A percentile compares a stretch with the other conserved stretches of the same genome.
Conservation (phyloP, 352 stramenopile species). For the Globisporangium uncinulatum region DNA sequence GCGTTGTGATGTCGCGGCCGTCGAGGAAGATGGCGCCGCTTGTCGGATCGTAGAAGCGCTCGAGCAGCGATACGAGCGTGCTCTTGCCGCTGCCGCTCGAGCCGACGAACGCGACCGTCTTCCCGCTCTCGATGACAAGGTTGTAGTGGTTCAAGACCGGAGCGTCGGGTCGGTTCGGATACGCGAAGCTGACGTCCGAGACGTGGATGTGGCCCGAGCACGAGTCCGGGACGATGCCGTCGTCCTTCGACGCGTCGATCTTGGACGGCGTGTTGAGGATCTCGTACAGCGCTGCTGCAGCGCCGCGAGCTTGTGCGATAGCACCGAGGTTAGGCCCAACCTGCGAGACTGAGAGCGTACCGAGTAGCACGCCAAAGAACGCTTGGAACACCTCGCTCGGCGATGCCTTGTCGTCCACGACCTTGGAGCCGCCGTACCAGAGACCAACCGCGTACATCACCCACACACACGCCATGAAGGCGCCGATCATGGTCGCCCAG, state of each 20-base stretch:
- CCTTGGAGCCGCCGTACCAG: slow-evolving; percentile 48
- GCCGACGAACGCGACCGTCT: slow-evolving; percentile 5
- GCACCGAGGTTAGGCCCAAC: slow-evolving; percentile 49
- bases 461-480: slow-evolving; percentile 32
- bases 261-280: slow-evolving; percentile 44
- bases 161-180: not conserved
- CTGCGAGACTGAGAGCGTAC: slow-evolving; percentile 33
- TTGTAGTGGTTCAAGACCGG: slow-evolving; percentile 1
- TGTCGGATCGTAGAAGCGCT: slow-evolving; percentile 9
- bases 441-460: slow-evolving; percentile 42
- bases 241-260: slow-evolving; percentile 36
- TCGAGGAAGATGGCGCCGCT: slow-evolving; percentile 39
- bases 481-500: slow-evolving; percentile 14
- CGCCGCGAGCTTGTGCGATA: slow-evolving; percentile 38
- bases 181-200: not conserved
- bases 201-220: slow-evolving; percentile 30
- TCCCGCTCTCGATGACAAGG: not conserved
- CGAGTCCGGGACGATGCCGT: slow-evolving; percentile 15
- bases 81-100: slow-evolving; percentile 6
- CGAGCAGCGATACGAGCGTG: slow-evolving; percentile 5
- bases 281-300: slow-evolving; percentile 35
- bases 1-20: slow-evolving; percentile 55
- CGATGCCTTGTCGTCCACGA: slow-evolving; percentile 19
- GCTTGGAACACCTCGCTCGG: slow-evolving; percentile 37
- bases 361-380: slow-evolving; percentile 53